Conservation (phyloP, 2,329 filamentous ascomycete genomes). For the Neurospora sp. region DNA sequence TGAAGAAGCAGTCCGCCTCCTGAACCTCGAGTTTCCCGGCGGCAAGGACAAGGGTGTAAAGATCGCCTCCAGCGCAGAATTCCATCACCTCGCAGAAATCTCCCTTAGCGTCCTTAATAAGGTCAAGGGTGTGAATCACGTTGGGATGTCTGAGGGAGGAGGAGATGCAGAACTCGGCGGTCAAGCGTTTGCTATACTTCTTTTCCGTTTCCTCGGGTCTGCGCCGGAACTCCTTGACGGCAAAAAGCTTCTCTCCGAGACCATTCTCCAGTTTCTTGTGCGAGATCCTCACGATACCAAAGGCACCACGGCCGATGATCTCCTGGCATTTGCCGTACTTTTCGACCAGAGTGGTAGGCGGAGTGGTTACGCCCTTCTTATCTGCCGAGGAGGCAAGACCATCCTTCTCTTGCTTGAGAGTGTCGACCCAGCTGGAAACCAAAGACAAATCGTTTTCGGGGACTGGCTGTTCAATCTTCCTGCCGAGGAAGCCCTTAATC, state of each 20-base stretch:
- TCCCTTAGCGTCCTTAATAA: slow-evolving; percentile 91
- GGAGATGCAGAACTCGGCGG: slow-evolving; percentile 96
- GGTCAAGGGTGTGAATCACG: slow-evolving; percentile 92
- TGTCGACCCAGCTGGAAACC: slow-evolving; percentile 93
- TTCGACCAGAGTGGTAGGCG: slow-evolving; percentile 73
- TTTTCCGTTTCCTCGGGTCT: slow-evolving; percentile 90
- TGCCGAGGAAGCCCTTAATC: slow-evolving; percentile 77
- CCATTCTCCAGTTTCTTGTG: slow-evolving; percentile 87
- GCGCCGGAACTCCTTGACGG: slow-evolving; percentile 95
- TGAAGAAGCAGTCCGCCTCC: slow-evolving; percentile 97
- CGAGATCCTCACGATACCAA: slow-evolving; percentile 93
- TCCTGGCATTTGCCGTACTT: slow-evolving; percentile 99
- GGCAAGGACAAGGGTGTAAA: slow-evolving; percentile 87
- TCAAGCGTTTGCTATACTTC: slow-evolving; percentile 95
- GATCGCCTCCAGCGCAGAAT: slow-evolving; percentile 90
- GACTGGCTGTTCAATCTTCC: slow-evolving; percentile 66
- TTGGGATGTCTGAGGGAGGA: slow-evolving; percentile 94
- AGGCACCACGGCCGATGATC: slow-evolving; percentile 88
- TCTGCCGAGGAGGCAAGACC: slow-evolving; percentile 51
- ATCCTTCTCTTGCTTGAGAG: slow-evolving; percentile 80
- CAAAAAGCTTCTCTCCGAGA: slow-evolving; percentile 79
- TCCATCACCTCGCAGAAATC: slow-evolving; percentile 99
- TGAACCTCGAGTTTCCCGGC: slow-evolving; percentile 84
- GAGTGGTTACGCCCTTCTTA: slow-evolving; percentile 65
- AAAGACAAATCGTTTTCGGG: slow-evolving; percentile 78